A percentile compares a stretch with the other conserved stretches of the same genome.
Evolutionary conservation across 495 filamentous ascomycete species (phyloP).

Genomic region (Xylaria venustula): DNA sequence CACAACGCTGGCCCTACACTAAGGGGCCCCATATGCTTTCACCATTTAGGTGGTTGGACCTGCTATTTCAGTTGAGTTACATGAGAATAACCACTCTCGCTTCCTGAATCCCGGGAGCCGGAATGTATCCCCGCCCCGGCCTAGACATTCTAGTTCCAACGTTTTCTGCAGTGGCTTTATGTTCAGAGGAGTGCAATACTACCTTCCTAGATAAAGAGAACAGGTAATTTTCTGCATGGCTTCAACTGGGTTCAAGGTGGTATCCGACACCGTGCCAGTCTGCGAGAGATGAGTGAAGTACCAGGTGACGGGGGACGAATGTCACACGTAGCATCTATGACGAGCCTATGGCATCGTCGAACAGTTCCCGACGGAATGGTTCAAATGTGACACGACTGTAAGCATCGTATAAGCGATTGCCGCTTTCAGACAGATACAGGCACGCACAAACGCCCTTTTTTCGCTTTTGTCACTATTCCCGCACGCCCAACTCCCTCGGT

Average conservation of each 20-base stretch:
- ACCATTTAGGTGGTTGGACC: neutral
- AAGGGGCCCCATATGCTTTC: too few species aligned
- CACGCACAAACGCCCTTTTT: neutral
- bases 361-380: neutral
- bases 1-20: too few species aligned
- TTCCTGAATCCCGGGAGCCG: conserved; percentile 10
- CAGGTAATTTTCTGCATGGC: neutral
- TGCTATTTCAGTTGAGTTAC: neutral
- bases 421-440: neutral
- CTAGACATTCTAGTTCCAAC: neutral
- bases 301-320: neutral
- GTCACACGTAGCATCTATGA: too few species aligned
- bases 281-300: too few species aligned
- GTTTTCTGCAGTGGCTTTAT: neutral
- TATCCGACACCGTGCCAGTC: neutral
- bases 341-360: too few species aligned
- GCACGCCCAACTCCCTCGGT: too few species aligned
- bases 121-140: neutral
- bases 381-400: neutral
- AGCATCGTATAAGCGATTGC: neutral
- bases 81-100: neutral
- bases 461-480: neutral
- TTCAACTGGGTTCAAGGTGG: neutral
- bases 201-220: neutral
- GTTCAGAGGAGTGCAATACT: neutral